Percentiles rank a stretch among this genome's conserved stretches.
Conservation (phyloP, 2,329 filamentous ascomycete species). For the Fusarium vanettenii region DNA sequence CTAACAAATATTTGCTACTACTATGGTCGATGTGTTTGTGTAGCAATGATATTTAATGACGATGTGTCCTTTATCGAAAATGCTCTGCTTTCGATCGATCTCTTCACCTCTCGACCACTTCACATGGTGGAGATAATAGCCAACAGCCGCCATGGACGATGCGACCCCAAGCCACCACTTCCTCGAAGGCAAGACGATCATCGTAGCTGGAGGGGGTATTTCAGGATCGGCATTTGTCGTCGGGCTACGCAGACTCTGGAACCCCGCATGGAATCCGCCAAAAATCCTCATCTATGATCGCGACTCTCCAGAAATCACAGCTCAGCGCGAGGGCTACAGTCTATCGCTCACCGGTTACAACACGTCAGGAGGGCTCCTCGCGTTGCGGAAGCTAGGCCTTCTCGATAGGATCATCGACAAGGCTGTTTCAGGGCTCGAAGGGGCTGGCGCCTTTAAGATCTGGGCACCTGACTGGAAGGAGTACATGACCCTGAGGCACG, state of each 20-base stretch:
- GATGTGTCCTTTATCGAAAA: background rate
- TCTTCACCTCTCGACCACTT: background rate
- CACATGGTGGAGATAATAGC: background rate
- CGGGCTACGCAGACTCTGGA: conserved; percentile 54
- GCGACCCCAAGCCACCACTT: conserved; percentile 37
- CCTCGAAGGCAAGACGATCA: conserved; percentile 54
- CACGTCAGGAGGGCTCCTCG: conserved; percentile 50
- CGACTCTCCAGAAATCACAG: conserved; percentile 46
- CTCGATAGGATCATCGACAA: conserved; percentile 48
- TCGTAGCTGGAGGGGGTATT: conserved; percentile 57
- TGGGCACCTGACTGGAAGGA: conserved; percentile 54
- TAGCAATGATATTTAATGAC: background rate
- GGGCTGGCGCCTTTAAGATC: conserved; percentile 51
- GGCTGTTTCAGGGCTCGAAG: conserved; percentile 47
- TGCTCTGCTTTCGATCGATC: background rate
- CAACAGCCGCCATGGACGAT: conserved; percentile 17
- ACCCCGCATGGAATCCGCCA: conserved; percentile 44
- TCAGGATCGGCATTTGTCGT: conserved; percentile 56
- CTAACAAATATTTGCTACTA: background rate
- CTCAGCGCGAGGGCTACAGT: conserved; percentile 52
- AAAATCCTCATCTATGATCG: conserved; percentile 56
- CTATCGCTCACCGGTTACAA: conserved; percentile 53
- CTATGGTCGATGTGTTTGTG: background rate
- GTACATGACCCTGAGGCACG: conserved; percentile 46
- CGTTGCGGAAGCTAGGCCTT: conserved; percentile 53